phyloP scores from a whole-genome alignment of 192 early-diverging fungal genomes.

The Rhizophagus clarus region DNA sequence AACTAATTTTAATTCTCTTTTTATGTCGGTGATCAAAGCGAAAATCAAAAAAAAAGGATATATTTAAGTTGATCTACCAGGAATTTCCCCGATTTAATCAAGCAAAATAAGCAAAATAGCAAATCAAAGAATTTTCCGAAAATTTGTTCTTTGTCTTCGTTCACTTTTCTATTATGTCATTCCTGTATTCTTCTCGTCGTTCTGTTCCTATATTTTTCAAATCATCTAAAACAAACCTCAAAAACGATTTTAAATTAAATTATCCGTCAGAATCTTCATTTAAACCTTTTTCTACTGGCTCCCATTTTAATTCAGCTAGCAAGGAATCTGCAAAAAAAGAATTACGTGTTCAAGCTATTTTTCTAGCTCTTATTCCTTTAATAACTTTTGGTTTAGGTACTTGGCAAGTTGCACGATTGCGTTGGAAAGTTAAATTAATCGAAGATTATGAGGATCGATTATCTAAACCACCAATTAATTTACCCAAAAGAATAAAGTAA shows the following conservation, averaged over 20 bases:
- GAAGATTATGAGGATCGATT: conserved; percentile 67
- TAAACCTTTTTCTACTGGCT: no score
- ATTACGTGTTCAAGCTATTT: not conserved
- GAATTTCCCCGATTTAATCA: not conserved
- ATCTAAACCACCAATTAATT: conserved; percentile 60
- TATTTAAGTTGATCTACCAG: no score
- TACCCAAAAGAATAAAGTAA: conserved; percentile 69
- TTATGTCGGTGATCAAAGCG: no score
- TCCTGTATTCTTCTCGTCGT: no score
- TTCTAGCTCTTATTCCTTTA: conserved; percentile 50
- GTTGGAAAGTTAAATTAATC: conserved; percentile 87
- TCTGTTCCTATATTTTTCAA: no score
- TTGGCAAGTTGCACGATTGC: conserved; percentile 87
- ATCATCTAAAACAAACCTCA: no score
- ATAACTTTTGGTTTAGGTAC: conserved; percentile 74
- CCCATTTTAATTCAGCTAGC: not conserved
- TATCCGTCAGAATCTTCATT: no score
- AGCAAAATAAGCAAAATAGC: not conserved
- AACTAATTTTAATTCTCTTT: no score
- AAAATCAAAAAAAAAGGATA: no score
- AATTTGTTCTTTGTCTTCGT: no score
- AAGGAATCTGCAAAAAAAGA: not conserved
- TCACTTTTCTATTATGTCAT: no score
- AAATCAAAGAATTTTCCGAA: not conserved
- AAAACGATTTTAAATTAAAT: no score